A percentile compares a stretch with the other conserved stretches of the same genome.
These are phyloP conservation scores for Xylaria venustula DNA, from an alignment of 495 filamentous ascomycete genomes.

Conservation along the genomic window DNA sequence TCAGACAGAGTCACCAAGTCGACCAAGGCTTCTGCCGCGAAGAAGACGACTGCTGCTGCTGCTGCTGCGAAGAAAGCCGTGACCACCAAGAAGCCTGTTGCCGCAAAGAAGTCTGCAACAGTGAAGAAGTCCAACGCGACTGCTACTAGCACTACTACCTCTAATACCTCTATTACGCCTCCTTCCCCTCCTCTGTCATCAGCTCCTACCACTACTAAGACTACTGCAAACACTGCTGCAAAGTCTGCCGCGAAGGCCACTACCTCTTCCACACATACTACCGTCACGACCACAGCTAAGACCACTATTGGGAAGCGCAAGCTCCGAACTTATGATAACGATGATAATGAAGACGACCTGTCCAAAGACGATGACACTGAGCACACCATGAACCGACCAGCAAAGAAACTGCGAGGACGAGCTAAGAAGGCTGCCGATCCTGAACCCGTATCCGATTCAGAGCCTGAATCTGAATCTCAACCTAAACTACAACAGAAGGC, in stretches of 20 bases:
- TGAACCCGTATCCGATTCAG: constrained; percentile 17
- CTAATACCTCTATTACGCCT: constrained; percentile 10
- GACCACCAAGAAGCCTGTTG: background rate
- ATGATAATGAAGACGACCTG: constrained; percentile 34
- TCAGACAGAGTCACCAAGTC: constrained; percentile 12
- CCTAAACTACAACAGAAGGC: constrained; percentile 9
- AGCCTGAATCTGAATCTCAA: constrained; percentile 14
- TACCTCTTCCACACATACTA: constrained; percentile 13
- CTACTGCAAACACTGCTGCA: background rate
- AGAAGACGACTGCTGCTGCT: background rate
- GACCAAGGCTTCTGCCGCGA: background rate
- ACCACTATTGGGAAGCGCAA: constrained; percentile 42
- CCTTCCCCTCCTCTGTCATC: too few relatives aligned
- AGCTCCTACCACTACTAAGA: constrained; percentile 4
- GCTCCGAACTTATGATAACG: constrained; percentile 44
- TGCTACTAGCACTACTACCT: constrained; percentile 4
- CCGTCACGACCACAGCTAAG: background rate
- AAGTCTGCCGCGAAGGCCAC: background rate
- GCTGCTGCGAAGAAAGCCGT: background rate
- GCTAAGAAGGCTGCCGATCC: constrained; percentile 38
- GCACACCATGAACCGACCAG: constrained; percentile 25
- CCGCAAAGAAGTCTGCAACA: background rate
- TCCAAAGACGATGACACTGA: constrained; percentile 17
- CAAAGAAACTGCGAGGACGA: constrained; percentile 38
- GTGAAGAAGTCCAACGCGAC: background rate